A percentile compares a stretch with the other conserved stretches of the same genome.
These are phyloP conservation scores for Trypanosomatidae sp. DNA, from an alignment of 208 protist genomes.

Conservation along the genomic window DNA sequence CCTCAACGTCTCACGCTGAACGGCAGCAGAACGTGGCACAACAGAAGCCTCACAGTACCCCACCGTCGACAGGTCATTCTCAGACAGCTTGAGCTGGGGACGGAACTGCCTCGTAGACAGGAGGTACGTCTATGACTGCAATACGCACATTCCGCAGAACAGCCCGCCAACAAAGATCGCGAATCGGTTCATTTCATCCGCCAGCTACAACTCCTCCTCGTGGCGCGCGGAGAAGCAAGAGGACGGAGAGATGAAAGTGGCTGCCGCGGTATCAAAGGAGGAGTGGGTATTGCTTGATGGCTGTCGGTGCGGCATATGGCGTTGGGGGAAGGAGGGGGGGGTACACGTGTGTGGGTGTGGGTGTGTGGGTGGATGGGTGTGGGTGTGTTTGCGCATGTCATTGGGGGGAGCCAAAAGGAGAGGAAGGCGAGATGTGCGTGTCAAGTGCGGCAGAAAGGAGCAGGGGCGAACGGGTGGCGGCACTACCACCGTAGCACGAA, in stretches of 20 bases:
- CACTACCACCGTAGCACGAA: not conserved
- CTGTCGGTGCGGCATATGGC: not conserved
- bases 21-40: slow-evolving; percentile 39
- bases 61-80: slow-evolving; percentile 42
- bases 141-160: slow-evolving; percentile 47
- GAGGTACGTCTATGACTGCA: slow-evolving; percentile 41
- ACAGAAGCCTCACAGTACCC: slow-evolving; percentile 43
- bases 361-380: not conserved
- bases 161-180: slow-evolving; percentile 41
- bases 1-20: slow-evolving; percentile 38
- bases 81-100: slow-evolving; percentile 25
- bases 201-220: slow-evolving; percentile 24
- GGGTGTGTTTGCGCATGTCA: not conserved
- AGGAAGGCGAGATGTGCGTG: not conserved
- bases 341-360: too few relatives aligned
- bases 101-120: slow-evolving; percentile 38
- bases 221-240: slow-evolving; percentile 16
- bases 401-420: not conserved
- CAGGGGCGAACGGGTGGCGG: not conserved
- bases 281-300: not conserved
- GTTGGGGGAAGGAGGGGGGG: not conserved
- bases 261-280: not conserved
- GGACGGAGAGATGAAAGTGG: not conserved
- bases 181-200: slow-evolving; percentile 43
- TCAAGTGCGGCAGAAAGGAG: not conserved